Evolutionary conservation across 2,329 filamentous ascomycete genomes (phyloP).

Genomic region (Metarhizium rileyi): DNA sequence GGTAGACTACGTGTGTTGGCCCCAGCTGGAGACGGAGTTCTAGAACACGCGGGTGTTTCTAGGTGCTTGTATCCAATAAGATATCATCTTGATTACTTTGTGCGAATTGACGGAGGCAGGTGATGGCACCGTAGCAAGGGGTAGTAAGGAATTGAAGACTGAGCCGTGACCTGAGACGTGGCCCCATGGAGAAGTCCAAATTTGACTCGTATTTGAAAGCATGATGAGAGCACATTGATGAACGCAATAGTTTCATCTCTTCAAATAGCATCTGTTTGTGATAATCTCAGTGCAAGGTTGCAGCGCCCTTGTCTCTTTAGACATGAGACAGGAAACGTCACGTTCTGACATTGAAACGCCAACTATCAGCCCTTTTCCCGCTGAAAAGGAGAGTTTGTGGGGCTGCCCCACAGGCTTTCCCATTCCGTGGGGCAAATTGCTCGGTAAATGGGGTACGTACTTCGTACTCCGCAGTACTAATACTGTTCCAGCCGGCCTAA

Average conservation of each 20-base stretch:
- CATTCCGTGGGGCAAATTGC: no score
- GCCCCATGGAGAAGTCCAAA: neutral
- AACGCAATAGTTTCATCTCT: neutral
- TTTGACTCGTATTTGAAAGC: neutral
- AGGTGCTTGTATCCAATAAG: neutral
- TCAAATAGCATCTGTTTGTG: neutral
- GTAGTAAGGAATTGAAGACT: neutral
- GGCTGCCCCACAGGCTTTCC: no score
- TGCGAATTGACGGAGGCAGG: neutral
- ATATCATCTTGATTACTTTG: neutral
- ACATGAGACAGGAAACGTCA: no score
- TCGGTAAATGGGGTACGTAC: no score
- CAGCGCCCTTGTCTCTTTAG: neutral
- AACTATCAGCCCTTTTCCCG: no score
- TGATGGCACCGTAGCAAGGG: neutral
- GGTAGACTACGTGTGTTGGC: conserved; percentile 6
- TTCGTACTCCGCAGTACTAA: no score
- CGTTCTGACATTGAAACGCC: no score
- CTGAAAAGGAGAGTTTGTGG: no score
- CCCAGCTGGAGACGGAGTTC: conserved; percentile 1
- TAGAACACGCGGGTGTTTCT: conserved; percentile 6
- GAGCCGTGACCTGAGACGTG: neutral
- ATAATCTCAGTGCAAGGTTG: no score
- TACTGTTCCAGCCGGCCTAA: no score
- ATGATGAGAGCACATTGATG: neutral